Evolutionary conservation across 345 rosid genomes (phyloP).

Genomic region (Jatropha curcas): DNA sequence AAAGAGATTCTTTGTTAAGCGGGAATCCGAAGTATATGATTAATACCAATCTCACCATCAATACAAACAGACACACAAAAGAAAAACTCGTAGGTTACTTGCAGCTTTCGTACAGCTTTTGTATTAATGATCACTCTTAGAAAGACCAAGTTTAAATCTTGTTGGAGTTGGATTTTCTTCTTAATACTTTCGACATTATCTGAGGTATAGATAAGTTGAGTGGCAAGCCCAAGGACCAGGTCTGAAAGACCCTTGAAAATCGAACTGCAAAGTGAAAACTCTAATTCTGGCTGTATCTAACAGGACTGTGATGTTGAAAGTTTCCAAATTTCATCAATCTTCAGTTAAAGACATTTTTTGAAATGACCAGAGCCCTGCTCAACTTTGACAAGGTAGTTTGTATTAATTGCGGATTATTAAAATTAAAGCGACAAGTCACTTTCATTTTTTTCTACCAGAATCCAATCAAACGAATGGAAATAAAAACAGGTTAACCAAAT

Average conservation of each 20-base stretch:
- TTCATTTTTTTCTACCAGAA: neutral
- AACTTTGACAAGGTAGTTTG: neutral
- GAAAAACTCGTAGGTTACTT: neutral
- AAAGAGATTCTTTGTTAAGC: neutral
- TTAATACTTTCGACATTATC: neutral
- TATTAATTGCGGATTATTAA: neutral
- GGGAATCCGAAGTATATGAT: neutral
- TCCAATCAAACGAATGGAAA: neutral
- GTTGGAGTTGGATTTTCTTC: neutral
- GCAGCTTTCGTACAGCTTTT: neutral
- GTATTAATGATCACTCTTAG: neutral
- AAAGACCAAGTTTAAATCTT: neutral
- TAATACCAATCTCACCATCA: neutral
- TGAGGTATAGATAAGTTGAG: neutral
- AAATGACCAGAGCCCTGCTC: neutral
- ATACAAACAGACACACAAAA: neutral
- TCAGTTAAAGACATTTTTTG: neutral
- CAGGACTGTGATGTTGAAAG: neutral
- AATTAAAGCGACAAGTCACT: neutral
- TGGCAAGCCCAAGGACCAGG: neutral
- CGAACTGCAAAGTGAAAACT: neutral
- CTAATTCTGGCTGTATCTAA: slow-evolving; percentile 1
- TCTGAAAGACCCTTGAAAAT: neutral
- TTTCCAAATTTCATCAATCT: neutral
- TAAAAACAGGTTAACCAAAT: neutral